Evolutionary conservation across 176 grass and related monocot genomes (phyloP).

Genomic region (Aegilops umbellulata): DNA sequence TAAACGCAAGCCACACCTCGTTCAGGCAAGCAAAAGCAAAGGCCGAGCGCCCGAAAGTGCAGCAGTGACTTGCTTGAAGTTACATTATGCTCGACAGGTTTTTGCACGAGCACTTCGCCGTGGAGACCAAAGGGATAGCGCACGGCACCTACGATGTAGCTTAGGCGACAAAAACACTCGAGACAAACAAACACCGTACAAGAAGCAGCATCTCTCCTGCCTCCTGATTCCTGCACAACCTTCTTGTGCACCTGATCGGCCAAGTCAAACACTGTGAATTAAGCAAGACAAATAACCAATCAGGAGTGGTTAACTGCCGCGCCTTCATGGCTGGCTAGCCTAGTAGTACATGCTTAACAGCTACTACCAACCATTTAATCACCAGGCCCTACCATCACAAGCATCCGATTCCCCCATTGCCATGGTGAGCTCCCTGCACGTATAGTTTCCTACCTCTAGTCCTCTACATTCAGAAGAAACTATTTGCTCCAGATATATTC

Average conservation of each 20-base stretch:
- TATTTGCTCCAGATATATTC: neutral
- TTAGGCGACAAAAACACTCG: neutral
- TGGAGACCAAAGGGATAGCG: no score
- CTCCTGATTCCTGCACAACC: constrained; percentile 4
- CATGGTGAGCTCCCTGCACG: constrained; percentile 23
- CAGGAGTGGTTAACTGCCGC: constrained; percentile 2
- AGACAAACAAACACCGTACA: neutral
- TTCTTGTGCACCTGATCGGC: neutral
- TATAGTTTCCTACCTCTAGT: constrained; percentile 23
- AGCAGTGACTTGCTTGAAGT: no score
- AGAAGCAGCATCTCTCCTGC: neutral
- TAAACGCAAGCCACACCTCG: no score
- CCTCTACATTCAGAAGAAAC: neutral
- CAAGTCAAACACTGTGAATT: neutral
- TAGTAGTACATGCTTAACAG: neutral
- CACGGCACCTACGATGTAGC: no score
- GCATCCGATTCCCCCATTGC: neutral
- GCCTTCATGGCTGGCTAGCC: neutral
- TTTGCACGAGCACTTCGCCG: no score
- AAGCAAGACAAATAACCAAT: neutral
- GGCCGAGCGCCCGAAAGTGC: no score
- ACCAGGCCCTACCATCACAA: neutral
- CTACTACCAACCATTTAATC: neutral
- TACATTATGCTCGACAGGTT: no score
- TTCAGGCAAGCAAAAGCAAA: no score